A percentile compares a stretch with the other conserved stretches of the same genome.
Conservation (phyloP, 1,284 basidiomycete species). For the Taiwanofungus camphoratus region DNA sequence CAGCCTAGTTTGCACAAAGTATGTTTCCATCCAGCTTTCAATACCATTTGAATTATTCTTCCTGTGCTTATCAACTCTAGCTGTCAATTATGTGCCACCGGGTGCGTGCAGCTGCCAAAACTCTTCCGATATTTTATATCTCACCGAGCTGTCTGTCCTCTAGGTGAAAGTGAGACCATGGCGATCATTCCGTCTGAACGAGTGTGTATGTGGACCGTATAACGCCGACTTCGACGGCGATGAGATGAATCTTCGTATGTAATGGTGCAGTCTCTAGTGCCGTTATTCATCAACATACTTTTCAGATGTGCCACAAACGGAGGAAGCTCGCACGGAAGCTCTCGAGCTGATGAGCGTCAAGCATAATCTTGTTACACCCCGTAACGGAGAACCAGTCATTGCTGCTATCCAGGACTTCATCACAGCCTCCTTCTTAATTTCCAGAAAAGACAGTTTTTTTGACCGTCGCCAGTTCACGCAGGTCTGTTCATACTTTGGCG, state of each 20-base stretch:
- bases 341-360: slow-evolving; percentile 98
- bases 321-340: slow-evolving; percentile 97
- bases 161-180: slow-evolving; percentile 92
- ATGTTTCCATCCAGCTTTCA: slow-evolving; percentile 5
- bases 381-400: slow-evolving; percentile 98
- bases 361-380: slow-evolving; percentile 94
- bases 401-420: slow-evolving; percentile 99
- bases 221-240: slow-evolving; percentile 99
- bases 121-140: neutral
- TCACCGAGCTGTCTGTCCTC: slow-evolving; percentile 7
- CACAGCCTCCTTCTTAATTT: slow-evolving; percentile 94
- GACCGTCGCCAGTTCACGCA: slow-evolving; percentile 95
- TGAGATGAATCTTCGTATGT: slow-evolving; percentile 97
- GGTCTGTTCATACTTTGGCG: slow-evolving; percentile 92
- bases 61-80: slow-evolving; percentile 36
- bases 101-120: slow-evolving; percentile 37
- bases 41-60: neutral
- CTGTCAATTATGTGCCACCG: slow-evolving; percentile 99
- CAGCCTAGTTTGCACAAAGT: slow-evolving; percentile 98
- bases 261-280: neutral
- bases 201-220: slow-evolving; percentile 99
- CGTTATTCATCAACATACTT: neutral
- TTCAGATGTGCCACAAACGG: slow-evolving; percentile 95
- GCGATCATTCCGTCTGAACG: slow-evolving; percentile 96
- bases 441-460: slow-evolving; percentile 89